A percentile compares a stretch with the other conserved stretches of the same genome.
Conservation (phyloP, 2,329 filamentous ascomycete genomes). For the Rutstroemia sp. region DNA sequence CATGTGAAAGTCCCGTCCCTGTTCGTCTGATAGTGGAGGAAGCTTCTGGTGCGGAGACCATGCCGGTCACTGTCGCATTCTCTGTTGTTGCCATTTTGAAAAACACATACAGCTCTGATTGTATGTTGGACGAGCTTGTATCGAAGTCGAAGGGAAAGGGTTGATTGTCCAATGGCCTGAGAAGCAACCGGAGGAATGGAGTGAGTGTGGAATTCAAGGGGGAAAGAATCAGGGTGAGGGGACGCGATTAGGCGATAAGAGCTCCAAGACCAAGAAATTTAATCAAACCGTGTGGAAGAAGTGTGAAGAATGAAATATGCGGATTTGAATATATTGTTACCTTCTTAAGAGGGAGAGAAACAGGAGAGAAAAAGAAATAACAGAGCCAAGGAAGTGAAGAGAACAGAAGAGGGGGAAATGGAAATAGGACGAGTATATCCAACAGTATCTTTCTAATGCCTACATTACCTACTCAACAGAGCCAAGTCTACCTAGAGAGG, state of each 20-base stretch:
- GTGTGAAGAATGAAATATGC: too few relatives aligned
- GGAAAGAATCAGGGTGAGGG: not conserved
- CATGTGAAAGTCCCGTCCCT: slow-evolving; percentile 23
- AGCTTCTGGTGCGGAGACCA: slow-evolving; percentile 9
- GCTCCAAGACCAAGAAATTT: not conserved
- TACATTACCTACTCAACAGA: too few relatives aligned
- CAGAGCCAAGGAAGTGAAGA: too few relatives aligned
- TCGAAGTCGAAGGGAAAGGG: not conserved
- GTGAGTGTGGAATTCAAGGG: not conserved
- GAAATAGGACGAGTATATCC: too few relatives aligned
- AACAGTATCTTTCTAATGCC: too few relatives aligned
- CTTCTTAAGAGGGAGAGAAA: too few relatives aligned
- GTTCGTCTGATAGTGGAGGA: slow-evolving; percentile 18
- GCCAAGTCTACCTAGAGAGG: too few relatives aligned
- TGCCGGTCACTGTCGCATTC: slow-evolving; percentile 21
- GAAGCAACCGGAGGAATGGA: not conserved
- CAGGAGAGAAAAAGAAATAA: too few relatives aligned
- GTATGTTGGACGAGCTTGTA: not conserved
- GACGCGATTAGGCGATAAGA: not conserved
- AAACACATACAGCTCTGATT: not conserved
- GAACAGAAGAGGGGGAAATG: too few relatives aligned
- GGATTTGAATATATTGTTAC: too few relatives aligned
- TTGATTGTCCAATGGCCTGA: not conserved
- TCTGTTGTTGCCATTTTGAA: slow-evolving; percentile 18
- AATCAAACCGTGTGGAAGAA: too few relatives aligned